A percentile compares a stretch with the other conserved stretches of the same genome.
phyloP scores from a whole-genome alignment of 2,329 filamentous ascomycete species.

The Diaporthe nobilis region DNA sequence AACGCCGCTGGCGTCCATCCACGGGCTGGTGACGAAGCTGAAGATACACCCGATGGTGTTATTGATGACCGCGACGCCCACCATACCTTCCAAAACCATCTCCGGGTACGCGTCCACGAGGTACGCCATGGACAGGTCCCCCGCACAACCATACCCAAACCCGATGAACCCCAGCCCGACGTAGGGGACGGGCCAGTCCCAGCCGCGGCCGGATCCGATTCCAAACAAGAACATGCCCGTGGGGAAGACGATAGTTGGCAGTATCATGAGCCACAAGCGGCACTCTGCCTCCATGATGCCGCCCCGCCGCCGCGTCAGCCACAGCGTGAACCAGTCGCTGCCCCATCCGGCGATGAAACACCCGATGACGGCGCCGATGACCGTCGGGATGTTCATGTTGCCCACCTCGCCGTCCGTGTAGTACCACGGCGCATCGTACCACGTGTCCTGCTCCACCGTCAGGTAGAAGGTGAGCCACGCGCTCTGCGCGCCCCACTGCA shows the following conservation, averaged over 20 bases:
- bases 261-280: constrained; percentile 49
- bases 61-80: constrained; percentile 60
- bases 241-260: constrained; percentile 58
- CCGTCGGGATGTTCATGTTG: constrained; percentile 47
- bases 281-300: constrained; percentile 52
- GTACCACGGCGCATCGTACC: constrained; percentile 51
- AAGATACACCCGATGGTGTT: constrained; percentile 42
- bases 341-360: constrained; percentile 49
- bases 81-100: constrained; percentile 63
- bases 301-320: constrained; percentile 48
- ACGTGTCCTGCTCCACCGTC: constrained; percentile 67
- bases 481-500: constrained; percentile 61
- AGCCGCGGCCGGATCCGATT: constrained; percentile 60
- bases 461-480: constrained; percentile 69
- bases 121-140: constrained; percentile 60
- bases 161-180: constrained; percentile 63
- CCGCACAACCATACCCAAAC: constrained; percentile 58
- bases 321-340: constrained; percentile 51
- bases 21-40: constrained; percentile 40
- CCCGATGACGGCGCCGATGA: constrained; percentile 47
- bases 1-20: constrained; percentile 39
- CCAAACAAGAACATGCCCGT: constrained; percentile 64
- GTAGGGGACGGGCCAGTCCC: constrained; percentile 60
- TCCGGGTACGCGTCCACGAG: constrained; percentile 64
- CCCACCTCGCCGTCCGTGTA: constrained; percentile 51